Evolutionary conservation across 148 eudicot genomes (phyloP), one percentile per base, ranked within the genome.

Genomic region (Beta vulgaris): DNA sequence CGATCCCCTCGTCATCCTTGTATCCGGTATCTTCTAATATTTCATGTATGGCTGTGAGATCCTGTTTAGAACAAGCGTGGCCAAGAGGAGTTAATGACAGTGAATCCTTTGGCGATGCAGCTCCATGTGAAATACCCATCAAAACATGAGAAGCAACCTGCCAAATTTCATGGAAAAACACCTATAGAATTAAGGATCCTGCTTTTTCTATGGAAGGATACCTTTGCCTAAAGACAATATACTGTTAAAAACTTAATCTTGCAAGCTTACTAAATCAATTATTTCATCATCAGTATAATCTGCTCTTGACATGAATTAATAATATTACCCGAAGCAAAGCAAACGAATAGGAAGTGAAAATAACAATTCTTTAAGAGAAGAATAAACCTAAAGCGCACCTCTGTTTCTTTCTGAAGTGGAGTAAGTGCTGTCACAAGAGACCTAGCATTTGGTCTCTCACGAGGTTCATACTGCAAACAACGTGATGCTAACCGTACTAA

Each of bases 121-220:
- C 77, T 54, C 86, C 88, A 73, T 81, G 83, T 75, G 87, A 69
- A 76, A 92, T 87, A 79, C 84, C 91, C 85, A 92, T 79, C 81
- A 92, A 81, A 71, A 86, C 87, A 86, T 87, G 86, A 60, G 97
- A 92, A 19, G 97, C 84, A 28, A 92, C 92, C 97, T 92, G 86
- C 64, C 43, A 77, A 44, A 66, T 54, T 63, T 73, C 43, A 73
- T 4, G 37, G 58, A 62, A 74, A 80, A 49, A 53, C 46, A 51
- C 48, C 4, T 44, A 19, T n/a, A 49, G 28, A 44, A 49, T 43
- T 23, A 10, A 58, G 59, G 34, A 34, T 36, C 61, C 51, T 58
- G 49, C 29, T 42, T 7, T 35, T 46, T 10, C 32, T 28, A 68
- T 55, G 34, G 29, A 61, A 11, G 34, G 6, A 14, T 43, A 29